A percentile compares a stretch with the other conserved stretches of the same genome.
Conservation (phyloP, 73 alveolate species). For the Symbiodinium pilosum region DNA sequence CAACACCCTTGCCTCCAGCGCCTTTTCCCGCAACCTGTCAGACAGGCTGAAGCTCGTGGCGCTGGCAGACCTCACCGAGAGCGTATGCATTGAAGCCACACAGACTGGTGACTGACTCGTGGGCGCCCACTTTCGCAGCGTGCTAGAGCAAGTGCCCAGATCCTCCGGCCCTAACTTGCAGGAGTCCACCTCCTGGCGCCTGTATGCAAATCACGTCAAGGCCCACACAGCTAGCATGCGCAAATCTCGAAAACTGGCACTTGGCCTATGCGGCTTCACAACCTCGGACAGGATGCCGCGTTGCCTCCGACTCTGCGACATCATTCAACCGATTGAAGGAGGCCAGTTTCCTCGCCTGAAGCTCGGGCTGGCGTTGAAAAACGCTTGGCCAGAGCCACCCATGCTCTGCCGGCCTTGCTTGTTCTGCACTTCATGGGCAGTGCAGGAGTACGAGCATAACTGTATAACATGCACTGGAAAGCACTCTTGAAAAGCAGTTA, state of each 20-base stretch:
- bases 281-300: conserved; percentile 91
- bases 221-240: neutral
- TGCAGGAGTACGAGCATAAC: too few relatives aligned
- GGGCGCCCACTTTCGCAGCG: conserved; percentile 35
- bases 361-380: conserved; percentile 31
- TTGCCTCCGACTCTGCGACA: conserved; percentile 21
- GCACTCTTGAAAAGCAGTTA: too few relatives aligned
- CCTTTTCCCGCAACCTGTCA: conserved; percentile 77
- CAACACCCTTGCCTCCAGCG: conserved; percentile 39
- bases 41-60: conserved; percentile 79
- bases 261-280: conserved; percentile 80
- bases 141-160: conserved; percentile 74
- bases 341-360: conserved; percentile 28
- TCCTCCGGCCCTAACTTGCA: conserved; percentile 73
- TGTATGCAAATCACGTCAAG: neutral
- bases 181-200: conserved; percentile 92
- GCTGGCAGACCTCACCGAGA: conserved; percentile 58
- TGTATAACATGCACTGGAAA: too few relatives aligned
- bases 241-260: neutral
- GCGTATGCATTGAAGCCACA: neutral
- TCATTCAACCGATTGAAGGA: too few relatives aligned
- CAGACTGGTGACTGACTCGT: neutral
- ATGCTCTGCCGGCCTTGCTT: conserved; percentile 43
- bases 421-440: too few relatives aligned
- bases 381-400: conserved; percentile 52